Base-by-base conservation (phyloP, 176 grass and related monocot genomes). In the Zoysia pacifica region DNA sequence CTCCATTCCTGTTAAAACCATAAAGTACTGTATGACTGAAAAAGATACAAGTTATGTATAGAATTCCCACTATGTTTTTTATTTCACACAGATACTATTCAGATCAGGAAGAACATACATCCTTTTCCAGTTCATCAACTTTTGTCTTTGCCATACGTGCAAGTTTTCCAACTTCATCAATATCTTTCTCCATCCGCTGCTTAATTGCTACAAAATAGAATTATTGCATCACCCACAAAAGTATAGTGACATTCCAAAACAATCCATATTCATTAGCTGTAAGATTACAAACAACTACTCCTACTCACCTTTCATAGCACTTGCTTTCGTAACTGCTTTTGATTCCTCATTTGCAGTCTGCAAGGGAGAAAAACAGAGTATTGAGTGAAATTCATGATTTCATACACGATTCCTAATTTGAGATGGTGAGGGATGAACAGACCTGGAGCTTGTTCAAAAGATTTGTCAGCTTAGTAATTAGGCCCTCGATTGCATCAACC, bases 131-230 rank as follows among this genome's bases (percentile, higher is more conserved):
- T 65, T 95, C 88, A 82, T 99, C 93, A 70, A 99, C 45, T 79
- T 95, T 95, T 82, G 93, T 42, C 79, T 99, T 99, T 45, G 97
- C 83, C 72, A 86, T 35, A 67, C 97, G 90, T 72, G 90, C 93
- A 85, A 91, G 80, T 90, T 93, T 99, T 35, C 86, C 86, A n/a
- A 91, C 97, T 95, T 95, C 88, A 84, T 99, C 97, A 62, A 99
- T 91, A 86, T 99, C 97, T 82, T 91, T 95, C 76, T 99, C 86
- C 97, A 99, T 99, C 19, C 82, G 83, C 58, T 93, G 93, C 82
- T 93, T 99, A 61, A 99, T 99, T 84, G 72, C 96, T 99, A 70
- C 6, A 85, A 67, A 72, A 79, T 80, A 73, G 3, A 68, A 82
- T 68, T 18, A 7, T 85, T 82, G 36, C 1, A 43, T 20, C 16